A percentile compares a stretch with the other conserved stretches of the same genome.
phyloP scores from a whole-genome alignment of 1,139 yeast species.

The Blastobotrys aristatus region DNA sequence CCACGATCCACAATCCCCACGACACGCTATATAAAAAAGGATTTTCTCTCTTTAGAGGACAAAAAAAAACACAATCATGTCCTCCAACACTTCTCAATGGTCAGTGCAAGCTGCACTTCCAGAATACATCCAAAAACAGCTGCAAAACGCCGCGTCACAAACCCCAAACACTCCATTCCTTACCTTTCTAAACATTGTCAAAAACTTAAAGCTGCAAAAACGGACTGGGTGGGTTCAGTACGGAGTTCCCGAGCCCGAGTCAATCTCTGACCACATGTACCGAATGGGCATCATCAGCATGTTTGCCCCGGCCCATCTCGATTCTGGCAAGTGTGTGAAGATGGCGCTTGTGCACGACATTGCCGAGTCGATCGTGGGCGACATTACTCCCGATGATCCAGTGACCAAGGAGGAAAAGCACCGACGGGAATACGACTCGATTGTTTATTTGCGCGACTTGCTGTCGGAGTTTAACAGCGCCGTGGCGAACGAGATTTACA shows the following conservation, averaged over 20 bases:
- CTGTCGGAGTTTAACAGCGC: constrained; percentile 57
- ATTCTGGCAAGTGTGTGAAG: constrained; percentile 62
- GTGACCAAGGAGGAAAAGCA: constrained; percentile 72
- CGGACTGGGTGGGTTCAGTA: constrained; percentile 93
- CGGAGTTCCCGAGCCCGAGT: constrained; percentile 44
- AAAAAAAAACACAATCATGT: background rate
- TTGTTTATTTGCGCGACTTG: constrained; percentile 57
- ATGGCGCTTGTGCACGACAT: constrained; percentile 90
- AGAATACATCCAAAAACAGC: constrained; percentile 43
- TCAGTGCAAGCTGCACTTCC: constrained; percentile 59
- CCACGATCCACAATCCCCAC: too few species aligned
- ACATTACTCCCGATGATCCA: constrained; percentile 81
- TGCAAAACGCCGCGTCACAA: constrained; percentile 11
- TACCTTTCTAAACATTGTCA: constrained; percentile 65
- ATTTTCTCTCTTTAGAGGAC: too few species aligned
- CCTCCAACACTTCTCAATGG: constrained; percentile 38
- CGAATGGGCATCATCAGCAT: constrained; percentile 85
- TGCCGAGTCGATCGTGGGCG: constrained; percentile 92
- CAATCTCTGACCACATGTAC: constrained; percentile 94
- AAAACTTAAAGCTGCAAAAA: constrained; percentile 69
- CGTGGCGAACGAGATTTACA: constrained; percentile 63
- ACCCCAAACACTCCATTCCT: constrained; percentile 18
- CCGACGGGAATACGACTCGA: constrained; percentile 71
- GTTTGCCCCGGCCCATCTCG: constrained; percentile 50
- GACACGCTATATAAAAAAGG: too few species aligned